phyloP scores from a whole-genome alignment of 192 early-diverging fungal genomes.

The Nowakowskiella sp. region DNA sequence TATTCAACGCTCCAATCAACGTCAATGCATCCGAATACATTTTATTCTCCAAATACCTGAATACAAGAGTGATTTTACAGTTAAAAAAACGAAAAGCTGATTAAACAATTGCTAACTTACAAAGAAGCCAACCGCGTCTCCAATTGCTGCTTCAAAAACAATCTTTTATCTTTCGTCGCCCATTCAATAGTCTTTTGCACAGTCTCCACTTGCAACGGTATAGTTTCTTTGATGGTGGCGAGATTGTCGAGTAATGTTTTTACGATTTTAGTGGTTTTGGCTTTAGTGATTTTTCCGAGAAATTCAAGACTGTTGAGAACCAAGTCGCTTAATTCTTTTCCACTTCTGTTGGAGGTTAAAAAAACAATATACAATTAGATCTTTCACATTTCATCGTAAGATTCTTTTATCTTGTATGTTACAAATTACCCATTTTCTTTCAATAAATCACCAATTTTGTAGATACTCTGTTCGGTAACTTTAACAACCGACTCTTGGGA shows the following conservation, averaged over 20 bases:
- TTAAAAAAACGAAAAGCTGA: conserved; percentile 10
- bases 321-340: too few relatives aligned
- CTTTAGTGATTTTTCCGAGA: conserved; percentile 9
- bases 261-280: too few relatives aligned
- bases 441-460: too few relatives aligned
- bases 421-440: too few relatives aligned
- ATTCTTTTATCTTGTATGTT: too few relatives aligned
- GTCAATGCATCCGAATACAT: conserved; percentile 87
- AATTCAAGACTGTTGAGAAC: background rate
- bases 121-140: conserved; percentile 88
- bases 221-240: conserved; percentile 73
- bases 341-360: too few relatives aligned
- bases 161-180: conserved; percentile 83
- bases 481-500: too few relatives aligned
- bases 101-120: conserved; percentile 30
- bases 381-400: too few relatives aligned
- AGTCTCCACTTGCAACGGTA: conserved; percentile 83
- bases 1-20: conserved; percentile 75
- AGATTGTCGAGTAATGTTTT: conserved; percentile 81
- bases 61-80: conserved; percentile 6
- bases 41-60: conserved; percentile 78
- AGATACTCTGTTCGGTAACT: too few relatives aligned
- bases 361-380: background rate
- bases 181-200: conserved; percentile 94
- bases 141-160: conserved; percentile 90